Base-by-base conservation (phyloP, 805 yeast genomes). In the Yamadazyma ubonensis region DNA sequence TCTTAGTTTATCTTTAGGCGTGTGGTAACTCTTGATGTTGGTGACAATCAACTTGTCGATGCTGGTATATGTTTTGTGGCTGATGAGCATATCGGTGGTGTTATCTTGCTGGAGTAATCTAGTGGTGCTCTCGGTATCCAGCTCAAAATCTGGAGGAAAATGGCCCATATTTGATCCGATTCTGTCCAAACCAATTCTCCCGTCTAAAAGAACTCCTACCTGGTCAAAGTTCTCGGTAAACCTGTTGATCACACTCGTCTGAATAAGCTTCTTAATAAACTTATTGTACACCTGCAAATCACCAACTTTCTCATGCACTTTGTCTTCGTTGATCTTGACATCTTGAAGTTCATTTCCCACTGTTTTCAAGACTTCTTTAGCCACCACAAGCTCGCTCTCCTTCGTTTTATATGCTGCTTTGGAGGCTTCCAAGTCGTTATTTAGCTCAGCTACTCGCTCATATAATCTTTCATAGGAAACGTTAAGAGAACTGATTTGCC, bases 141-240 rank as follows among this genome's bases (percentile, higher is more conserved):
- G n/a, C 3, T 33, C 28, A 10, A 22, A 22, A 8, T 37, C 33
- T 14, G 23, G 25, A 29, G 20, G 5, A n/a, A n/a, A n/a, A n/a
- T n/a, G n/a, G 18, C 20, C 33, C 22, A 7, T 12, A 18, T 17
- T 31, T 16, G 20, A 19, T 11, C 20, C 35, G 7, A 12, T 14
- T 9, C 21, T 15, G 9, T 4, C 33, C 12, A 16, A 21, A 7
- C 20, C 33, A 17, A 29, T 7, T 14, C 17, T 18, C 15, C 10
- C 17, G 12, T 43, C 47, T n/a, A 46, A 37, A 10, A 46, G 17
- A 8, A 32, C 26, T 2, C 47, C 50, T 10, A 46, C 40, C 7
- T 36, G 16, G 16, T 46, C 45, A 27, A 35, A 36, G 7, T 27
- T 32, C 11, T 40, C 43, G 4, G 36, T 26, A 29, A 40, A 36